Conservation (phyloP, 352 stramenopile species). For the Phytophthora chlamydospora region DNA sequence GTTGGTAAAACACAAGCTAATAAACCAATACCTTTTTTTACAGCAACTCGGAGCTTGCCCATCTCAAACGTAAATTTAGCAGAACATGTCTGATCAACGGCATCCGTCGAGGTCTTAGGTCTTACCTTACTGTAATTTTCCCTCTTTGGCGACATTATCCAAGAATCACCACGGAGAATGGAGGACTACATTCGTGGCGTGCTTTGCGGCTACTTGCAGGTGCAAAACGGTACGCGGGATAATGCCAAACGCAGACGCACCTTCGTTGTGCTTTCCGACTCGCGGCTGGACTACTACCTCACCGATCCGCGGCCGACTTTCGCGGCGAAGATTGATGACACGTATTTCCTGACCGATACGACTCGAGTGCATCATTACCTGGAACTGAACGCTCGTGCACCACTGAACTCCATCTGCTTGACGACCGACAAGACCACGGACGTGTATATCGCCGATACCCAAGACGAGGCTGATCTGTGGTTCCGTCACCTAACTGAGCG, state of each 20-base stretch:
- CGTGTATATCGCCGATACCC: conserved; percentile 64
- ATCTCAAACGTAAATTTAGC: conserved; percentile 10
- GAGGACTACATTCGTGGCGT: conserved; percentile 79
- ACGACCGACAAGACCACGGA: conserved; percentile 65
- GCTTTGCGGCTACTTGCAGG: conserved; percentile 67
- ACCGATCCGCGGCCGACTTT: conserved; percentile 69
- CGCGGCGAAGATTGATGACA: conserved; percentile 59
- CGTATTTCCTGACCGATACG: conserved; percentile 46
- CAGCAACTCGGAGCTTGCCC: no score
- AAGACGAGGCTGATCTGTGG: conserved; percentile 56
- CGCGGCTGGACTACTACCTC: conserved; percentile 78
- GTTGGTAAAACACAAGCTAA: no score
- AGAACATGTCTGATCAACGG: neutral
- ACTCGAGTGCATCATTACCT: conserved; percentile 64
- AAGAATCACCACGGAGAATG: conserved; percentile 42
- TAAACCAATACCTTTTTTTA: no score
- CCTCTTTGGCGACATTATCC: conserved; percentile 10
- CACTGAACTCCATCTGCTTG: conserved; percentile 63
- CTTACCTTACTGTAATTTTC: neutral
- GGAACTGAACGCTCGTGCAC: conserved; percentile 67
- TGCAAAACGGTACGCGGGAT: conserved; percentile 56
- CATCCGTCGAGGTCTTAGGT: conserved; percentile 21
- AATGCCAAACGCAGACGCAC: conserved; percentile 60
- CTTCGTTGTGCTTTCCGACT: conserved; percentile 78
- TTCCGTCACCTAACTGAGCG: conserved; percentile 54